A percentile compares a stretch with the other conserved stretches of the same genome.
These are phyloP conservation scores for Trametes gibbosa DNA, from an alignment of 768 basidiomycete genomes.

Conservation along the genomic window DNA sequence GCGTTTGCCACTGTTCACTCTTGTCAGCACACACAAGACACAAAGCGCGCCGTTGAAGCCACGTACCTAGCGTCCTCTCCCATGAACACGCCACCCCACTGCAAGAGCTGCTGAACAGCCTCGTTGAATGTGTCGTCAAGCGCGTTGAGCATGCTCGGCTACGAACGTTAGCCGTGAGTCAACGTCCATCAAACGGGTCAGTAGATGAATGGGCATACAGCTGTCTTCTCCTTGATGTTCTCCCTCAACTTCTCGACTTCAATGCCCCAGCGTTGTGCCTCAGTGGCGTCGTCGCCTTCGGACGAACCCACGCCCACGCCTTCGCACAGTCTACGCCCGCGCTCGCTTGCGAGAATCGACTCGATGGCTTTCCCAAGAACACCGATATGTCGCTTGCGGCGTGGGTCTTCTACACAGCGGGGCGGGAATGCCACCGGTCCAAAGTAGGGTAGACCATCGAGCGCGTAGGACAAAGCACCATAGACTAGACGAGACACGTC, in stretches of 20 bases:
- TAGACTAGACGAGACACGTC: constrained; percentile 21
- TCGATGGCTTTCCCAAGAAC: constrained; percentile 73
- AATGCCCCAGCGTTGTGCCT: constrained; percentile 77
- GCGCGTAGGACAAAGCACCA: constrained; percentile 28
- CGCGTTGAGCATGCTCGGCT: constrained; percentile 53
- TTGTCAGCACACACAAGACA: background rate
- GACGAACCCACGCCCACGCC: constrained; percentile 38
- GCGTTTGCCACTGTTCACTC: constrained; percentile 53
- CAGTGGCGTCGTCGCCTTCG: constrained; percentile 53
- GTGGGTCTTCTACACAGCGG: constrained; percentile 74
- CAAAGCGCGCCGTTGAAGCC: background rate
- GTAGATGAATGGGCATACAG: too few species aligned
- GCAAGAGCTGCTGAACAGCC: constrained; percentile 72
- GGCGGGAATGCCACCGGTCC: constrained; percentile 79
- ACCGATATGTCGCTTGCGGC: constrained; percentile 70
- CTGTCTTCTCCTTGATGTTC: constrained; percentile 53
- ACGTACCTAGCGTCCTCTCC: constrained; percentile 65
- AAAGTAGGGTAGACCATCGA: constrained; percentile 70
- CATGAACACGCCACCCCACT: constrained; percentile 71
- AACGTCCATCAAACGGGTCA: background rate
- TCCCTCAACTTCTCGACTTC: constrained; percentile 58
- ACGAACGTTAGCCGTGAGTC: background rate
- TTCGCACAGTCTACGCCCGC: constrained; percentile 63
- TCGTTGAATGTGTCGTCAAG: constrained; percentile 77
- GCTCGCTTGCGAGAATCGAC: constrained; percentile 55